Conservation (phyloP, 768 basidiomycete genomes). For the Stropharia rugosoannulata region DNA sequence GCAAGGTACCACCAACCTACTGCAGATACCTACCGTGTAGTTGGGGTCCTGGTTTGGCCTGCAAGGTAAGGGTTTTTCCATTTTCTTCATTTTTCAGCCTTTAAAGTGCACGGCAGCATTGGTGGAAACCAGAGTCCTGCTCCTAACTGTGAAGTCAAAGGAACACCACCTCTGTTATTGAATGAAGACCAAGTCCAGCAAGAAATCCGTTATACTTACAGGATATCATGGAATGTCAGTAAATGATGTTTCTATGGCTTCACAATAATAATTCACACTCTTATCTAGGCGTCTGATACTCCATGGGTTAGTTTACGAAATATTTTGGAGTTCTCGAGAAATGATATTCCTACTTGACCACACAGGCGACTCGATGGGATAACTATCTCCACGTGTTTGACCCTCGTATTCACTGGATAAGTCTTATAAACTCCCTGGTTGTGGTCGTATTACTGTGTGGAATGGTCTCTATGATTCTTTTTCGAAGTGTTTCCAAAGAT, state of each 20-base stretch:
- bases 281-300: conserved; percentile 71
- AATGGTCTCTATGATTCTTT: conserved; percentile 91
- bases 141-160: conserved; percentile 51
- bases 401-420: conserved; percentile 96
- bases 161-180: conserved; percentile 50
- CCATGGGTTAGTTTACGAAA: conserved; percentile 58
- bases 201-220: conserved; percentile 81
- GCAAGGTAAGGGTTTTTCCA: conserved; percentile 32
- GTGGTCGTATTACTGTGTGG: conserved; percentile 89
- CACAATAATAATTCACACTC: not conserved
- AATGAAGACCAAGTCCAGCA: conserved; percentile 55
- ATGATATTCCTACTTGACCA: not conserved
- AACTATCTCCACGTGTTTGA: conserved; percentile 94
- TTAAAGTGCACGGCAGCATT: conserved; percentile 39
- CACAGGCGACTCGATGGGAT: conserved; percentile 93
- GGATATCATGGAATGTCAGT: conserved; percentile 82
- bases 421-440: conserved; percentile 87
- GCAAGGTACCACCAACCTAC: conserved; percentile 78
- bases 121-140: conserved; percentile 56
- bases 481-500: conserved; percentile 86
- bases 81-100: not conserved
- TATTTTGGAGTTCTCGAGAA: too few relatives aligned
- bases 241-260: not conserved
- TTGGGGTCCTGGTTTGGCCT: conserved; percentile 88
- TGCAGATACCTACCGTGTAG: conserved; percentile 75